Conservation (phyloP, 352 stramenopile genomes). For the Phytophthora foliorum region DNA sequence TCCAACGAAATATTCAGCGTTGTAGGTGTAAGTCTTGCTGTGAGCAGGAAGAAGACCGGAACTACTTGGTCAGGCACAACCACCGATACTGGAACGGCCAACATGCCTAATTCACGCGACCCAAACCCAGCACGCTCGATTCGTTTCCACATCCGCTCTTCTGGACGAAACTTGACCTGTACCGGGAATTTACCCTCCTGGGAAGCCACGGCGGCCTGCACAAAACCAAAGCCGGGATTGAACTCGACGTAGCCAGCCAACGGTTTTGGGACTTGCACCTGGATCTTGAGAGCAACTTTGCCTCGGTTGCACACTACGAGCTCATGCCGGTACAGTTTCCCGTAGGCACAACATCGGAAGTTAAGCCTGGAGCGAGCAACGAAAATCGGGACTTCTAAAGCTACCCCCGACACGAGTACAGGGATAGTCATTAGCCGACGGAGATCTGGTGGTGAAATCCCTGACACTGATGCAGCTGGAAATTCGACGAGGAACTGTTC, state of each 20-base stretch:
- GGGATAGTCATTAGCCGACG: conserved; percentile 21
- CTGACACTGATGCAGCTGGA: conserved; percentile 12
- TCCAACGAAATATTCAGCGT: conserved; percentile 17
- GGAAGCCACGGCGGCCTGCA: conserved; percentile 57
- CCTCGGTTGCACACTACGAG: conserved; percentile 88
- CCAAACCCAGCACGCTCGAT: conserved; percentile 60
- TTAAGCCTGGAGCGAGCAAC: conserved; percentile 55
- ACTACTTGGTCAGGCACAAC: conserved; percentile 70
- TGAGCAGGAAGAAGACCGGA: conserved; percentile 50
- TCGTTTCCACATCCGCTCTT: conserved; percentile 52
- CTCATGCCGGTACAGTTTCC: conserved; percentile 89
- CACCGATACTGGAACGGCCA: conserved; percentile 60
- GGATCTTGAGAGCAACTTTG: conserved; percentile 88
- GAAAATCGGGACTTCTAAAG: conserved; percentile 59
- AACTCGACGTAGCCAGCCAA: conserved; percentile 82
- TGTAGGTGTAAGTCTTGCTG: conserved; percentile 40
- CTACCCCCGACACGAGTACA: conserved; percentile 28
- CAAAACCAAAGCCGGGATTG: conserved; percentile 86
- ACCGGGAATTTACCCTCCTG: conserved; percentile 61
- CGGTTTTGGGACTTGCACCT: conserved; percentile 73
- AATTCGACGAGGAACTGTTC: conserved; percentile 55
- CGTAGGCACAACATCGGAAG: conserved; percentile 87
- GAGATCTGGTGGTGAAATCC: conserved; percentile 20
- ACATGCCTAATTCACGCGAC: conserved; percentile 39
- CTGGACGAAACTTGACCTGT: conserved; percentile 76